Percentiles rank a stretch among this genome's conserved stretches.
Conservation (phyloP, 495 filamentous ascomycete genomes). For the Aspergillus bridgeri region DNA sequence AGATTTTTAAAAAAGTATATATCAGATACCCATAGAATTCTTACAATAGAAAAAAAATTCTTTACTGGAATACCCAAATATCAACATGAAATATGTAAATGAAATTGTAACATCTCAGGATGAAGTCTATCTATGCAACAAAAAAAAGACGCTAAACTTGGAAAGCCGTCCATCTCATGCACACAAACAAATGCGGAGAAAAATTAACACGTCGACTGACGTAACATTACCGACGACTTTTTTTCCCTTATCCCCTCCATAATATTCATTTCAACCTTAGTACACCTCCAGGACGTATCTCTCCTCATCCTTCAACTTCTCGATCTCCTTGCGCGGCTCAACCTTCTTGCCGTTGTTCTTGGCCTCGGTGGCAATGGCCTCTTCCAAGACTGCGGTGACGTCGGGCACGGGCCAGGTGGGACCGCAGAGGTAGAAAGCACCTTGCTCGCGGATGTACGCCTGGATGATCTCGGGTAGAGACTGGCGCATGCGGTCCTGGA, state of each 20-base stretch:
- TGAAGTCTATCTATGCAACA: background rate
- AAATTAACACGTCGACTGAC: background rate
- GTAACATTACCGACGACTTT: background rate
- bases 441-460: slow-evolving; percentile 84
- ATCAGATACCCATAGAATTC: slow-evolving; percentile 19
- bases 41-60: background rate
- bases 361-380: slow-evolving; percentile 82
- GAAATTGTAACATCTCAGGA: background rate
- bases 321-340: slow-evolving; percentile 88
- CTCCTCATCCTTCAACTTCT: slow-evolving; percentile 88
- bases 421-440: slow-evolving; percentile 93
- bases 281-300: slow-evolving; percentile 97
- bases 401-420: slow-evolving; percentile 99
- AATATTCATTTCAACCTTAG: slow-evolving; percentile 37
- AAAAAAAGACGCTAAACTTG: background rate
- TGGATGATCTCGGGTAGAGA: slow-evolving; percentile 78
- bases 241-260: background rate
- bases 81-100: background rate
- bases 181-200: background rate
- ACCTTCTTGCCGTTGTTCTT: slow-evolving; percentile 69
- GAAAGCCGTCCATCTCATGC: background rate
- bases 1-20: slow-evolving; percentile 11
- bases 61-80: background rate
- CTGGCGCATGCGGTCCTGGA: slow-evolving; percentile 96
- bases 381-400: slow-evolving; percentile 88